A percentile compares a stretch with the other conserved stretches of the same genome.
Conservation (phyloP, 2,329 filamentous ascomycete genomes). For the Oidium heveae region DNA sequence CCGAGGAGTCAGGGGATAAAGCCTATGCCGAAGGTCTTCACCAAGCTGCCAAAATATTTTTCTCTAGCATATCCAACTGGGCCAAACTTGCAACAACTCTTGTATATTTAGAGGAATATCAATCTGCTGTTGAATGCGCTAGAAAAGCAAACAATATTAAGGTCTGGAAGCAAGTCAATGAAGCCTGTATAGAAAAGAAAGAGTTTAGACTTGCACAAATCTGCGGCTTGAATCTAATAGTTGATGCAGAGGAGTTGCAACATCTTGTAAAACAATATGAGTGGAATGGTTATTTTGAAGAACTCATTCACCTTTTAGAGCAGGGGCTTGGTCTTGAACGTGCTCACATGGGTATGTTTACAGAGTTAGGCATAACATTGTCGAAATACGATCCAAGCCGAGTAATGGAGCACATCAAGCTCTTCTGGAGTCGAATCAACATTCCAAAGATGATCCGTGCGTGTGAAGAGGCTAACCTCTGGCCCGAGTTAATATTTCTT, state of each 20-base stretch:
- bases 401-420: conserved; percentile 93
- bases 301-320: conserved; percentile 83
- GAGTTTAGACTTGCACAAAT: conserved; percentile 98
- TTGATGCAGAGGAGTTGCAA: conserved; percentile 86
- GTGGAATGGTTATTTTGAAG: conserved; percentile 90
- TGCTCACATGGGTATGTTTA: conserved; percentile 87
- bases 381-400: conserved; percentile 88
- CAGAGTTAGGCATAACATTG: conserved; percentile 69
- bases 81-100: conserved; percentile 93
- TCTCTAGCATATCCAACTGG: conserved; percentile 96
- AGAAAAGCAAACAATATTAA: conserved; percentile 98
- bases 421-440: conserved; percentile 97
- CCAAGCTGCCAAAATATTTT: conserved; percentile 97
- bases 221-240: conserved; percentile 90
- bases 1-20: conserved; percentile 95
- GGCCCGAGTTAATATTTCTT: conserved; percentile 93
- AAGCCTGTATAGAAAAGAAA: conserved; percentile 89
- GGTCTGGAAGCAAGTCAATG: conserved; percentile 97
- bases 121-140: conserved; percentile 89
- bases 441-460: conserved; percentile 90
- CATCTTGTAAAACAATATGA: conserved; percentile 93
- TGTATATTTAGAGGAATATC: conserved; percentile 92
- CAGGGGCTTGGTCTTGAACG: conserved; percentile 73
- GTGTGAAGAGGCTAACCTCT: conserved; percentile 82
- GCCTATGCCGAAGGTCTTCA: conserved; percentile 85